phyloP scores from a whole-genome alignment of 257 asterid genomes.

The Ehretia macrophylla region DNA sequence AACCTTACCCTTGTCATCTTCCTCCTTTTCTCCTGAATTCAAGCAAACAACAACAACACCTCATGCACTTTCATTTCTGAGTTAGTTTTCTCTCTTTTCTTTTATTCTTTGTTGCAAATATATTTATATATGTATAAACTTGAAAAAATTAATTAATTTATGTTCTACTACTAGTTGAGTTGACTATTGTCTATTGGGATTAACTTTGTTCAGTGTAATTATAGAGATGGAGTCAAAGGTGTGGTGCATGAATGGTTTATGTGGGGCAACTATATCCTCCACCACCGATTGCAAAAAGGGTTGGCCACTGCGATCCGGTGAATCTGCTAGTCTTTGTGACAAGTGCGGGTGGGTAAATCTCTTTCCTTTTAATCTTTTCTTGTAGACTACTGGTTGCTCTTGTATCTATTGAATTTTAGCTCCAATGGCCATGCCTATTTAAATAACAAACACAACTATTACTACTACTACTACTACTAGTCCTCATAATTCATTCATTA shows the following conservation, averaged over 20 bases:
- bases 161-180: not conserved
- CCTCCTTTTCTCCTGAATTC: not conserved
- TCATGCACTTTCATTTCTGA: too few species aligned
- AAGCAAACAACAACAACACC: too few species aligned
- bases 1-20: not conserved
- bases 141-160: too few species aligned
- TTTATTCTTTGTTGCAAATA: not conserved
- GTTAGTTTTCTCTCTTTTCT: not conserved
- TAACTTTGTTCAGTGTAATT: too few species aligned
- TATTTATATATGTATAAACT: too few species aligned
- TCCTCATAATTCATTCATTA: too few species aligned
- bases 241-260: constrained; percentile 71
- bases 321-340: constrained; percentile 64
- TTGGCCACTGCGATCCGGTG: constrained; percentile 82
- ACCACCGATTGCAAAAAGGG: constrained; percentile 57
- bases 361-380: not conserved
- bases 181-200: not conserved
- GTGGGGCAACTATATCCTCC: constrained; percentile 32
- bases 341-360: constrained; percentile 95
- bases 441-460: too few species aligned
- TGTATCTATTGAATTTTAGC: too few species aligned
- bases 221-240: not conserved
- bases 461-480: too few species aligned
- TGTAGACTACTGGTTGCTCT: too few species aligned
- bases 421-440: too few species aligned